Evolutionary conservation across 345 rosid genomes (phyloP).

Genomic region (Salix purpurea): DNA sequence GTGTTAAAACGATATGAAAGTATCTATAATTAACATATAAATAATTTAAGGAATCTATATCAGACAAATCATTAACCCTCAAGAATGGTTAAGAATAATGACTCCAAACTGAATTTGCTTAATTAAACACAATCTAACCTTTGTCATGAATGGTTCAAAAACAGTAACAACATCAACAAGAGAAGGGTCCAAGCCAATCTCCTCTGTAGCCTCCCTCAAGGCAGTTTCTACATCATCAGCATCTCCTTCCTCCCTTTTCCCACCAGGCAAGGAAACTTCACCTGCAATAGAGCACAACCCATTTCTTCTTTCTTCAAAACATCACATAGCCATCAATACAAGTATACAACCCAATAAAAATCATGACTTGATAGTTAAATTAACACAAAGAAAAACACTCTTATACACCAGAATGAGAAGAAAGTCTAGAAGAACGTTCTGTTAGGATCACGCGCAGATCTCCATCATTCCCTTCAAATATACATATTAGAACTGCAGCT

Average conservation of each 20-base stretch:
- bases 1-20: too few species aligned
- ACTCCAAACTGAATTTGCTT: not conserved
- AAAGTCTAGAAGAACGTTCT: conserved; percentile 22
- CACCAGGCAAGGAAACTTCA: conserved; percentile 48
- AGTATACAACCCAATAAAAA: not conserved
- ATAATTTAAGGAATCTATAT: not conserved
- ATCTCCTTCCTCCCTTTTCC: conserved; percentile 41
- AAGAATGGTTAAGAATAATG: too few species aligned
- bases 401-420: conserved; percentile 29
- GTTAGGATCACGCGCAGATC: conserved; percentile 31
- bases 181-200: conserved; percentile 45
- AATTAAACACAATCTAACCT: conserved; percentile 13
- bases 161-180: conserved; percentile 40
- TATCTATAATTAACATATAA: not conserved
- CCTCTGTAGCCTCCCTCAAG: conserved; percentile 44
- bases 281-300: conserved; percentile 18
- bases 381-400: not conserved
- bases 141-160: conserved; percentile 30
- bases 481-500: conserved; percentile 33
- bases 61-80: not conserved
- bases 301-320: not conserved
- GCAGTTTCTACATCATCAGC: conserved; percentile 36
- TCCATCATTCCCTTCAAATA: conserved; percentile 25
- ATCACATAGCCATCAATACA: not conserved
- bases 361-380: not conserved